Base-by-base conservation (phyloP, 1,284 basidiomycete genomes). In the Microbotryum violaceum region DNA sequence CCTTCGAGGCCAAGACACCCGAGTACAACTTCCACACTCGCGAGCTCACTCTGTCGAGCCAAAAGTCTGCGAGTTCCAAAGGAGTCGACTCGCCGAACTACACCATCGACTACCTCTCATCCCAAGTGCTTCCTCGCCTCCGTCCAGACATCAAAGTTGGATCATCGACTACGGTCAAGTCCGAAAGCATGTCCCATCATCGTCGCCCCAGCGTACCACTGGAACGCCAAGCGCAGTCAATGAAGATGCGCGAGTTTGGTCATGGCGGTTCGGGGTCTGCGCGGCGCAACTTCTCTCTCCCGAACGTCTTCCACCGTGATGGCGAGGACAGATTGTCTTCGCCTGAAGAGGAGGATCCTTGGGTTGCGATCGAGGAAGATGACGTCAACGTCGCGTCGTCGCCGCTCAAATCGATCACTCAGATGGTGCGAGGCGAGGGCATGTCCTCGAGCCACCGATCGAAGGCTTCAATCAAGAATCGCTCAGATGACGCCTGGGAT, bases 51-150 rank as follows among this genome's bases (percentile, higher is more conserved):
- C 50, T 58, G 20, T 57, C 59, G 14, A 12, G 10, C 42, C 2
- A 27, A 1, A 6, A 1, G 44, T 45, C 47, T 1, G 42, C 20
- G 48, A 6, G 6, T 29, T 21, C 33, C 49, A 1, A 23, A 27
- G 42, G 25, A n/a, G 25, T 29, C 27, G 23, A n/a, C 4, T 29
- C 31, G 3, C 12, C 46, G 16, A 48, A 51, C 52, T 51, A 25
- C 29, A 46, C 50, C 10, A 66, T 64, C 62, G 67, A 68, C 53
- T 62, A 37, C 48, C 60, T 68, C 46, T 57, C 64, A 6, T 49
- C 67, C 4, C 57, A 62, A 27, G 4, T 68, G 23, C 53, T 68
- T 3, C 67, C 67, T 5, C 42, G 44, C 1, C 67, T 68, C 31
- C 56, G 64, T 18, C 67, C 67, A 12, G 56, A 62, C 4, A 49